Evolutionary conservation across 1,284 basidiomycete genomes (phyloP), one percentile per base, ranked within the genome.

Genomic region (Cystobasidiaceae sp.): DNA sequence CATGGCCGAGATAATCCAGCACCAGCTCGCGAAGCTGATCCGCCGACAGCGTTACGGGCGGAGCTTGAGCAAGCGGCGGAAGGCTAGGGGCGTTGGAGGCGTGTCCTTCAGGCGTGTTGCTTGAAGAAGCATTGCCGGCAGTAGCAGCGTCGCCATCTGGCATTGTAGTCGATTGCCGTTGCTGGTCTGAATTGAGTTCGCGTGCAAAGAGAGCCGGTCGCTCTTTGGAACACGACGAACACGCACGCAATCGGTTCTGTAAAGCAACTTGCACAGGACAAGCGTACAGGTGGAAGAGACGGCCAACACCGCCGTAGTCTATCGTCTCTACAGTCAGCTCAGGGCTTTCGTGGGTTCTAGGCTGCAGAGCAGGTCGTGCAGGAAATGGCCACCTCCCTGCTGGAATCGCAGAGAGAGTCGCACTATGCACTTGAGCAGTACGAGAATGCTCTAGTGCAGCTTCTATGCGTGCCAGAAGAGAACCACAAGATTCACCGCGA

Each of bases 1-100:
- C 43, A 27, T 67, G 58, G 39, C 43, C 44, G 23, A 67, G 66
- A 37, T 67, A 67, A 21, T 67, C 59, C 15, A 67, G 58, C 43
- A 67, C 59, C 28, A 67, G 46, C 44, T 33, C 28, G 17, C 59
- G 49, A 15, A 67, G 13, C 27, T 62, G 59, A 45, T 67, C 51
- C 15, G 30, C 21, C 43, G 37, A 25, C 44, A 56, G 11, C 13
- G 61, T 23, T 32, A 64, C 43, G 9, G 41, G 41, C 7, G 61
- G 61, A 21, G 61, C 61, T 19, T 49, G 43, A 13, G 56, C 23
- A 9, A 59, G 11, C 15, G 56, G 56, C 13, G 56, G 56, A 54
- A 69, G 41, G 17, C 54, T 23, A 4, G 41, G 25, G 4, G 37
- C 41, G 8, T 37, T 3, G 13, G 5, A 15, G 15, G 33, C 39